Percentiles rank a stretch among this genome's conserved stretches.
Conservation (phyloP, 208 protist species). For the Leishmania gerbilli region DNA sequence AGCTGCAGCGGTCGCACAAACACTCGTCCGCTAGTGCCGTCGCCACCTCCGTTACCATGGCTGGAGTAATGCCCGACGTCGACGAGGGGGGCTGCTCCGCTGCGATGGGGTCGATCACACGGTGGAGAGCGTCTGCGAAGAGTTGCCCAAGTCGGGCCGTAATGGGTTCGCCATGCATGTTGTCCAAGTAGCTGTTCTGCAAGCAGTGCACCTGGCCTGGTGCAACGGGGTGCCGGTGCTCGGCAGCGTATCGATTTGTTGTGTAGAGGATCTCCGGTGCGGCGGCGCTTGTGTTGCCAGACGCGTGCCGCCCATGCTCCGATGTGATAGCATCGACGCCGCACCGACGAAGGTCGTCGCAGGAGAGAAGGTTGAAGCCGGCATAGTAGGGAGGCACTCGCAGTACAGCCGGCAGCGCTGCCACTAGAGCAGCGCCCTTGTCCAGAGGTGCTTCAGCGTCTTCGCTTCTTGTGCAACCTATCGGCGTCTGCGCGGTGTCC, state of each 20-base stretch:
- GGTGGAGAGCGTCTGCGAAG: slow-evolving; percentile 30
- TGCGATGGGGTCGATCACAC: slow-evolving; percentile 17
- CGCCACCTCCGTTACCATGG: slow-evolving; percentile 28
- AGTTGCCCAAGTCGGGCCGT: slow-evolving; percentile 27
- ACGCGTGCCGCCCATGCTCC: slow-evolving; percentile 1
- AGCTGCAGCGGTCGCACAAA: slow-evolving; percentile 39
- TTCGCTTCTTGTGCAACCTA: too few species aligned
- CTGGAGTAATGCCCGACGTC: not conserved
- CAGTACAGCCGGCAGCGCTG: not conserved
- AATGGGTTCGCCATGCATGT: slow-evolving; percentile 56
- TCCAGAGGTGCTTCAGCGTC: not conserved
- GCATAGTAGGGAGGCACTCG: slow-evolving; percentile 47
- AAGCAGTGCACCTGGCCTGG: slow-evolving; percentile 48
- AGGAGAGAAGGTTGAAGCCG: slow-evolving; percentile 64
- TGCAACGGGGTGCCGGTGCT: slow-evolving; percentile 24
- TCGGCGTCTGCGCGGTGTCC: not conserved
- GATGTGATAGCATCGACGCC: not conserved
- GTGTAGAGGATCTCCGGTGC: slow-evolving; percentile 38
- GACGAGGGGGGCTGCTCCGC: not conserved
- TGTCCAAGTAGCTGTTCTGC: slow-evolving; percentile 65
- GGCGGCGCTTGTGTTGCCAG: not conserved
- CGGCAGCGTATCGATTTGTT: slow-evolving; percentile 47
- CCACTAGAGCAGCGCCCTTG: not conserved
- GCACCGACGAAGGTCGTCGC: slow-evolving; percentile 17
- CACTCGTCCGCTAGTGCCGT: slow-evolving; percentile 39